Base-by-base conservation (phyloP, 2,329 filamentous ascomycete genomes). In the Trichoderma sp. region DNA sequence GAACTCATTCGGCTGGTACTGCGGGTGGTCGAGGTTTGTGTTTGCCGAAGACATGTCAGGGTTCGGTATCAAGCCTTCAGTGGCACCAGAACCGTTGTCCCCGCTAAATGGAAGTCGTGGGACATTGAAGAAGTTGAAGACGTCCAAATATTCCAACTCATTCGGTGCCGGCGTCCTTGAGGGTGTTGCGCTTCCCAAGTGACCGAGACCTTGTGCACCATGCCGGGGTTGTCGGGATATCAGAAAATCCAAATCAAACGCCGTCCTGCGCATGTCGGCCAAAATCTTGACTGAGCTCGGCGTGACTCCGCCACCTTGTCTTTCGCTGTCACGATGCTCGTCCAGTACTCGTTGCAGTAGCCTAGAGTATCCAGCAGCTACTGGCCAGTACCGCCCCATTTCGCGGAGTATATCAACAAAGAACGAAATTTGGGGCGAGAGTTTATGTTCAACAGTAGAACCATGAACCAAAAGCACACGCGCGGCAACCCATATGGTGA, bases 91-190 rank as follows among this genome's bases (percentile, higher is more conserved):
- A 24, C 75, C 73, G 40, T 75, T 76, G 64, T 83, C 81, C 13
- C 81, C 79, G 35, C 81, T 81, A 27, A 86, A 79, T 0, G 87
- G 86, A 29, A 97, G 82, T 21, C 93, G 84, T 0, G 94, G 94
- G 68, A 96, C 89, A 77, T 97, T 97, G 84, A 97, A 97, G 77
- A 96, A 97, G 74, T 96, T 93, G 77, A 97, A 97, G 0, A 97
- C 92, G 74, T 97, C 94, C 3, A 97, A 83, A 77, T 96, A 97
- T 77, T 97, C 94, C 4, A 97, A 83, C 76, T 97, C 93, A 73
- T 96, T 93, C 1, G 91, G 87, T 11, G 89, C 91, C 0, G 92
- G 92, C 35, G 90, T 91, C 72, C 88, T 86, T 1, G 87, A 86
- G 1, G 89, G 88, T 0, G 89, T 90, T 27, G 83, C 80, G 73